Evolutionary conservation across 2,329 filamentous ascomycete species (phyloP).

Genomic region (Cladophialophora exuberans): DNA sequence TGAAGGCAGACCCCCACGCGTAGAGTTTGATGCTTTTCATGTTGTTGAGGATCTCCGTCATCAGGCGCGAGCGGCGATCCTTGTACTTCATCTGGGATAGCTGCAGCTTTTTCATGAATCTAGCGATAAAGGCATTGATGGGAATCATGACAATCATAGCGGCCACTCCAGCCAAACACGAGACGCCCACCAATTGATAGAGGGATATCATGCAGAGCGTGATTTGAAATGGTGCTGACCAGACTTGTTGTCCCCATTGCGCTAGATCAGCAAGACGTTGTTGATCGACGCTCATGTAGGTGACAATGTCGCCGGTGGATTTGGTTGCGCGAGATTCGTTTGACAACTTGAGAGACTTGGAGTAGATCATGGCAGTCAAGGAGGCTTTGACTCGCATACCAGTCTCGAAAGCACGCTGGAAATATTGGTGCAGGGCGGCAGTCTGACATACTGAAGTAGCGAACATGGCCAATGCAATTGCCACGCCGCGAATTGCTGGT

Average conservation of each 20-base stretch:
- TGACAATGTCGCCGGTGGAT: conserved; percentile 96
- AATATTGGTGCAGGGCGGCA: conserved; percentile 92
- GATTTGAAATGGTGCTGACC: conserved; percentile 98
- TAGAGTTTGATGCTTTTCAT: conserved; percentile 99
- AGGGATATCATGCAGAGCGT: conserved; percentile 92
- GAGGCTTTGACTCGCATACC: conserved; percentile 97
- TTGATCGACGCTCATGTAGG: conserved; percentile 98
- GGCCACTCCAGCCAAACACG: conserved; percentile 92
- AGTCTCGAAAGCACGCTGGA: conserved; percentile 90
- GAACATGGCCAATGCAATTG: conserved; percentile 93
- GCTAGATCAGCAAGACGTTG: conserved; percentile 93
- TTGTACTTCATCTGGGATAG: conserved; percentile 99
- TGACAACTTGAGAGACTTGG: conserved; percentile 85
- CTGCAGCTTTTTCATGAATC: conserved; percentile 91
- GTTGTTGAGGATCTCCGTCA: conserved; percentile 98
- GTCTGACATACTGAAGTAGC: conserved; percentile 83
- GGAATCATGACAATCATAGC: conserved; percentile 99
- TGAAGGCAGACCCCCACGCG: conserved; percentile 95
- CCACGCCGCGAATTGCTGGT: conserved; percentile 79
- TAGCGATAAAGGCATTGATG: conserved; percentile 87
- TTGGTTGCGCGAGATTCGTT: conserved; percentile 89
- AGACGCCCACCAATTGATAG: conserved; percentile 91
- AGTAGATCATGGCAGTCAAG: conserved; percentile 87
- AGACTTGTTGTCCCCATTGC: conserved; percentile 92
- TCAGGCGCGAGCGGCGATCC: conserved; percentile 86